Evolutionary conservation across 2,329 filamentous ascomycete genomes (phyloP), one percentile per base, ranked within the genome.

Genomic region (Aureobasidium sp.): DNA sequence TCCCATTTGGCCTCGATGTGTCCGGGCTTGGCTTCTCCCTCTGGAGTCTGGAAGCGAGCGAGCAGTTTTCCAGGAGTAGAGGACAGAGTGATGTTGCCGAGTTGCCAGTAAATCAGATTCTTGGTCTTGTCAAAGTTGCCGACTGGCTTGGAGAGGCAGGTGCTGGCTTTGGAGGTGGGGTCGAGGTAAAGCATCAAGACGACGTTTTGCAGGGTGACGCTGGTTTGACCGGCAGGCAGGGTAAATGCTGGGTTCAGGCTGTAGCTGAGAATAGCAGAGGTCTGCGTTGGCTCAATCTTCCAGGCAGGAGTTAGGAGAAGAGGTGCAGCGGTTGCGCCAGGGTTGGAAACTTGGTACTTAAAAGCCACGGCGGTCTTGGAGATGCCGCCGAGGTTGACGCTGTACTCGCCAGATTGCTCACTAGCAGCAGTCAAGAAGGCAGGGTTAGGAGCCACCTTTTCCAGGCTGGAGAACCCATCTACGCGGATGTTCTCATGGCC

Each of bases 361-460:
- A 99, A 97, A 8, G 88, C 93, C 7, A 93, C 86, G 0, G 87
- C 83, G 1, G 90, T 87, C 68, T 87, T 85, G 66, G 80, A 77
- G 65, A 97, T 82, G 70, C 87, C 85, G 14, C 85, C 80, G 7
- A 94, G 76, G 64, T 92, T 84, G 36, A 99, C 78, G 0, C 79
- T 83, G 75, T 95, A 99, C 70, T 93, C 87, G 62, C 95, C 92
- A 3, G 88, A 82, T 62, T 83, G 85, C 10, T 87, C 84, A 1
- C 80, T 70, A 1, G 82, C 79, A 67, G 91, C 88, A 36, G 86
- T 85, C 57, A 97, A 86, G 75, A 97, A 96, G 62, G 91, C 89
- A 47, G 91, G 90, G 72, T 99, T 99, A 1, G 92, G 91, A 0
- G 91, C 92, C 61, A 99, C 92, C 69, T 90, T 91, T 69, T 97